These are phyloP conservation scores for Melanomma pulvis-pyrius DNA, from an alignment of 495 filamentous ascomycete genomes.

Conservation along the genomic window DNA sequence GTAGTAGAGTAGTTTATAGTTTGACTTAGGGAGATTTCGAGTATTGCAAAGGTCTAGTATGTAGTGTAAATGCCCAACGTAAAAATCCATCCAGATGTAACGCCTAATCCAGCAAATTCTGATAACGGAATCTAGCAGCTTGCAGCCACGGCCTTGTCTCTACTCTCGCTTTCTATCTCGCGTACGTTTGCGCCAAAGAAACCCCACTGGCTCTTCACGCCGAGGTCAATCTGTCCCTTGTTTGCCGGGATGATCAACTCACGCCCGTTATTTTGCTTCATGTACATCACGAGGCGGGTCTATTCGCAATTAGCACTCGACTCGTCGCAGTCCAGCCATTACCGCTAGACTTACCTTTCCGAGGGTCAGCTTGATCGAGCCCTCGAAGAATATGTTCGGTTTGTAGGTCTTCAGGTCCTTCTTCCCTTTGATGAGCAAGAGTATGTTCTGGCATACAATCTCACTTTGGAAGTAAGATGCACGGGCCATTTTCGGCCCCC, in stretches of 20 bases:
- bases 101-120: too few species aligned
- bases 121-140: too few species aligned
- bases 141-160: neutral
- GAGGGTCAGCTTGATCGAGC: constrained; percentile 34
- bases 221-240: constrained; percentile 17
- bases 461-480: constrained; percentile 56
- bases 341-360: constrained; percentile 22
- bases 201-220: constrained; percentile 20
- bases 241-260: constrained; percentile 1
- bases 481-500: constrained; percentile 58
- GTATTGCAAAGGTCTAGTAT: too few species aligned
- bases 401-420: constrained; percentile 39
- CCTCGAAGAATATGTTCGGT: constrained; percentile 30
- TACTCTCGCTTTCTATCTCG: neutral
- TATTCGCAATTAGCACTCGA: neutral
- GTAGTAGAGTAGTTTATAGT: too few species aligned
- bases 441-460: constrained; percentile 58
- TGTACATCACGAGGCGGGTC: constrained; percentile 5
- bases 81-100: too few species aligned
- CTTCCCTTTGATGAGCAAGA: constrained; percentile 48
- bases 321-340: neutral
- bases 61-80: too few species aligned
- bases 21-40: too few species aligned
- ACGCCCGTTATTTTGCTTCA: constrained; percentile 7
- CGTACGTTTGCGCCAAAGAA: constrained; percentile 7